Conservation (phyloP, 2,329 filamentous ascomycete species). For the Ophiostoma himal-ulmi region DNA sequence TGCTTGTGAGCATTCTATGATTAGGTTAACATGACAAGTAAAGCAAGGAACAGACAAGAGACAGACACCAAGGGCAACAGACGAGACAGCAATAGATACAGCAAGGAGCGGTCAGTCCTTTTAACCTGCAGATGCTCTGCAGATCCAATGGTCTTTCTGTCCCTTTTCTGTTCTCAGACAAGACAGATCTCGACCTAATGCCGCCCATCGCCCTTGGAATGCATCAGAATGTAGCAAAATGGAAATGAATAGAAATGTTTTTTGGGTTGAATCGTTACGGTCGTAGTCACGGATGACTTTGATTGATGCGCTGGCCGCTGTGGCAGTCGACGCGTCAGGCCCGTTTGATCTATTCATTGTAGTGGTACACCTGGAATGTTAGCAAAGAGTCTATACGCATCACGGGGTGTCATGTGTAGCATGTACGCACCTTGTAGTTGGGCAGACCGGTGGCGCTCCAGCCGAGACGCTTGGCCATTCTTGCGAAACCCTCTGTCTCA, state of each 20-base stretch:
- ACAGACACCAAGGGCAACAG: not conserved
- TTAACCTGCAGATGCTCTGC: not conserved
- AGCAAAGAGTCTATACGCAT: not conserved
- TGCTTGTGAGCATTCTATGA: conserved; percentile 1
- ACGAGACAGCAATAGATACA: not conserved
- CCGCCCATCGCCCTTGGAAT: not conserved
- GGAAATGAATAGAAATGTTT: conserved; percentile 3
- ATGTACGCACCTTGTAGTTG: conserved; percentile 75
- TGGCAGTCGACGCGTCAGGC: not conserved
- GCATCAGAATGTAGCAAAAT: not conserved
- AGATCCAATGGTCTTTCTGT: not conserved
- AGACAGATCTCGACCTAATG: not conserved
- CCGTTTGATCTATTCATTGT: conserved; percentile 61
- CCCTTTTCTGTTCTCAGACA: not conserved
- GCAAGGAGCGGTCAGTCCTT: not conserved
- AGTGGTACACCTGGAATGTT: conserved; percentile 67
- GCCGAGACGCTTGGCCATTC: conserved; percentile 86
- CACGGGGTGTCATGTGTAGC: not conserved
- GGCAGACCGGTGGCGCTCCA: conserved; percentile 85
- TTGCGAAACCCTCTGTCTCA: conserved; percentile 96
- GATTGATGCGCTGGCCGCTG: not conserved
- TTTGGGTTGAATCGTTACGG: conserved; percentile 16
- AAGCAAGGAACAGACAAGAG: not conserved
- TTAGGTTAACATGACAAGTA: conserved; percentile 1
- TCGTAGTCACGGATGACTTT: conserved; percentile 13